These are phyloP conservation scores for Plenodomus biglobosus DNA, from an alignment of 2,329 filamentous ascomycete species.

Conservation along the genomic window DNA sequence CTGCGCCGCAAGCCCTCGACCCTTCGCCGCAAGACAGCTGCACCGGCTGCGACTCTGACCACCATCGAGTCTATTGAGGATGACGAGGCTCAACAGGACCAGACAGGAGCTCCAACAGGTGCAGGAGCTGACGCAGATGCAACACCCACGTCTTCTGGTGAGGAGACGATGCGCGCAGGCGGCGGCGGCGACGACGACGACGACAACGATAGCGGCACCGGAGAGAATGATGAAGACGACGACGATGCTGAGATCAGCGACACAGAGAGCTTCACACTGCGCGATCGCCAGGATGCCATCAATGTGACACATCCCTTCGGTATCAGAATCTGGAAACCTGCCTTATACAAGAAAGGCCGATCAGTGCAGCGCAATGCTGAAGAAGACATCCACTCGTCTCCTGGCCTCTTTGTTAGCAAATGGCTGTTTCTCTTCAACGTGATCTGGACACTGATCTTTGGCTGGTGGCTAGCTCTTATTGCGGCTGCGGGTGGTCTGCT, in stretches of 20 bases:
- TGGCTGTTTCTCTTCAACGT: constrained; percentile 89
- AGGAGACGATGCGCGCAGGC: constrained; percentile 44
- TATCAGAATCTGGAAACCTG: constrained; percentile 98
- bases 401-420: constrained; percentile 79
- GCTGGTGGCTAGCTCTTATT: constrained; percentile 89
- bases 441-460: constrained; percentile 87
- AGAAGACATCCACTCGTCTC: constrained; percentile 93
- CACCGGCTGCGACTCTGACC: constrained; percentile 50
- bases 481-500: constrained; percentile 72
- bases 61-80: constrained; percentile 54
- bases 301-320: constrained; percentile 98
- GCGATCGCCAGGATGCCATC: constrained; percentile 95
- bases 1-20: constrained; percentile 56
- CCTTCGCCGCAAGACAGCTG: constrained; percentile 52
- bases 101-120: constrained; percentile 21
- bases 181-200: constrained; percentile 49
- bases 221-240: constrained; percentile 60
- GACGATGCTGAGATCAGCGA: constrained; percentile 79
- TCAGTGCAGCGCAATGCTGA: constrained; percentile 96
- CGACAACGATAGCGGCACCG: constrained; percentile 52
- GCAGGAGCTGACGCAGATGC: constrained; percentile 20
- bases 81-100: constrained; percentile 45
- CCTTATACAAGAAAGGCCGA: constrained; percentile 94
- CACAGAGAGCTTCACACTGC: constrained; percentile 95
- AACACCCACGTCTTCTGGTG: constrained; percentile 36